phyloP scores from a whole-genome alignment of 176 grass and related monocot genomes.

The Pharus latifolius region DNA sequence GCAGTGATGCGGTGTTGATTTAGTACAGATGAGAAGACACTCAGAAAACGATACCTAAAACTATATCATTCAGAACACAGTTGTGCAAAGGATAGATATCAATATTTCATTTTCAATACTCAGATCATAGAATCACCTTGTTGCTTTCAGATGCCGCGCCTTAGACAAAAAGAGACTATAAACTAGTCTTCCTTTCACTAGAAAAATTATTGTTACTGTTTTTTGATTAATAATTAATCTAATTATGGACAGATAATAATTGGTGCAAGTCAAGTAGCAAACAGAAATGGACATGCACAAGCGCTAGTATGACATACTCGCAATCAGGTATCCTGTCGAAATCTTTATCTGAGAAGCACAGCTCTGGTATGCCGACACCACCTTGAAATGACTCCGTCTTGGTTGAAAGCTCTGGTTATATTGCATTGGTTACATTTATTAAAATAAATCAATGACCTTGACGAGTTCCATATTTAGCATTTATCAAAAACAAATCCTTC shows the following conservation, averaged over 20 bases:
- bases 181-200: too few species aligned
- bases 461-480: neutral
- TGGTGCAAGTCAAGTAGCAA: slow-evolving; percentile 7
- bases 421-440: neutral
- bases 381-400: slow-evolving; percentile 62
- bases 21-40: too few species aligned
- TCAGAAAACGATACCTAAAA: too few species aligned
- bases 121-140: neutral
- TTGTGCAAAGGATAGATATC: too few species aligned
- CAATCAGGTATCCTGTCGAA: slow-evolving; percentile 48
- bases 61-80: too few species aligned
- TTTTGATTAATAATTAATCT: too few species aligned
- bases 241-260: too few species aligned
- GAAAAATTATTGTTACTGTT: too few species aligned
- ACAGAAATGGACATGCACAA: neutral
- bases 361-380: slow-evolving; percentile 27
- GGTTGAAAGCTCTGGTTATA: slow-evolving; percentile 40
- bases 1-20: too few species aligned
- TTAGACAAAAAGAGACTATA: neutral
- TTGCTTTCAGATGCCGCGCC: neutral
- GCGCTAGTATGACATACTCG: slow-evolving; percentile 36
- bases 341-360: slow-evolving; percentile 57
- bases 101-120: too few species aligned
- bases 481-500: neutral
- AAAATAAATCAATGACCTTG: slow-evolving; percentile 9